Evolutionary conservation across 495 filamentous ascomycete genomes (phyloP), one percentile per base, ranked within the genome.

Genomic region (Hyaloscypha hepaticicola): DNA sequence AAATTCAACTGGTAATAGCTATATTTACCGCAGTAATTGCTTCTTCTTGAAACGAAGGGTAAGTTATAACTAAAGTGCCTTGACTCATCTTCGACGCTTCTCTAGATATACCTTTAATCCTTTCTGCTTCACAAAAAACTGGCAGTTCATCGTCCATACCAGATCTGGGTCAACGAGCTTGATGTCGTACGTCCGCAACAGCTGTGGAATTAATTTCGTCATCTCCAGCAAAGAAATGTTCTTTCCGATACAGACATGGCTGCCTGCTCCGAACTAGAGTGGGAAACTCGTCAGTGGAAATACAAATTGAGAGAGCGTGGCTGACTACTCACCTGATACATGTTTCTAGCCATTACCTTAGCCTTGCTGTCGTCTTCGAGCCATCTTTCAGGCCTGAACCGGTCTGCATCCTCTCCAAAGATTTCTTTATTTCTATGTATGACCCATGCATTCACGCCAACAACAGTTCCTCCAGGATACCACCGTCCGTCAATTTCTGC

Each of bases 171-270:
- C 70, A 53, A 73, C 78, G 55, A 84, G 70, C 72, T 78, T 71
- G 61, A 85, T 81, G 60, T 80, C 72, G 65, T 80, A 85, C 64
- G 82, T 78, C 22, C 78, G 74, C 62, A 83, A 66, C 19, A 83
- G 72, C 41, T 76, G 72, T 9, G 82, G 79, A 14, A 85, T 68
- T 26, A 84, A 79, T 74, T 84, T 86, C 66, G 81, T 83, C 61
- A 86, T 81, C 73, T 86, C 82, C 25, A 86, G 70, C n/a, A 82
- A 72, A 5, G 77, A 81, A 7, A 86, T 69, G 68, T 85, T 83
- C 34, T 81, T 77, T 7, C 83, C 83, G 58, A 85, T 84, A 67
- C 83, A 86, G 1, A 81, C 63, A 58, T 83, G 81, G 25, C 75
- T 77, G 3, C 83, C 83, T 16, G 77, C 81, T 3, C 82, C 82